Base-by-base conservation (phyloP, 352 stramenopile species). In the Globisporangium carolinianum region DNA sequence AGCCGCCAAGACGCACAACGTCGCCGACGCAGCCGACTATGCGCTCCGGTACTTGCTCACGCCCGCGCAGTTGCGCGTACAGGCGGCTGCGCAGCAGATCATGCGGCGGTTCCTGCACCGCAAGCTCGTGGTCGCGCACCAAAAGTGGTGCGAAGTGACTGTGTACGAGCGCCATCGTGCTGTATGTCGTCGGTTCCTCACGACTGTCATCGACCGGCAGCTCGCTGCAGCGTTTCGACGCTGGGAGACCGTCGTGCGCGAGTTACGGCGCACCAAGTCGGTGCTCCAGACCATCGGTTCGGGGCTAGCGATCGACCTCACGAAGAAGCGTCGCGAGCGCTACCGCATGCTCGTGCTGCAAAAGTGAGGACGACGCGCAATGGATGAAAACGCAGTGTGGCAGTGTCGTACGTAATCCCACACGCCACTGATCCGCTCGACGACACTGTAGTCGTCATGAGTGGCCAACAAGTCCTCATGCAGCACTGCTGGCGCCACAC, bases 341-440 rank as follows among this genome's bases (percentile, higher is more conserved):
- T 89, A 89, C 37, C 68, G 75, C 41, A 86, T 86, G 68, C 71
- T 87, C 4, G 79, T 85, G 42, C 52, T 87, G 53, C 79, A 89
- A 49, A 89, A 89, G 50, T 89, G 62, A 67, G 24, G 24, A 32
- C 24, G 24, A 32, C 24, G 24, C 24, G 24, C 24, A 32, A 32
- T 32, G 24, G 24, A 32, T 32, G 24, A 32, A 32, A 32, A 32
- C 24, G 24, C 24, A 3, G 24, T 32, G 24, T 32, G 24, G 2
- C 24, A 32, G 24, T 32, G 24, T 32, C 24, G 24, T 3, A 32
- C 24, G 24, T 32, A 24, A 24, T 24, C 24, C 24, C 24, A 24
- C 2, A 24, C 24, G 24, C 24, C 24, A 24, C 24, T 24, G 24
- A 24, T 24, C 24, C 1, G 24, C 24, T 24, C 24, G 24, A 24